Evolutionary conservation across 2,329 filamentous ascomycete genomes (phyloP).

Genomic region (Verticillium longisporum): DNA sequence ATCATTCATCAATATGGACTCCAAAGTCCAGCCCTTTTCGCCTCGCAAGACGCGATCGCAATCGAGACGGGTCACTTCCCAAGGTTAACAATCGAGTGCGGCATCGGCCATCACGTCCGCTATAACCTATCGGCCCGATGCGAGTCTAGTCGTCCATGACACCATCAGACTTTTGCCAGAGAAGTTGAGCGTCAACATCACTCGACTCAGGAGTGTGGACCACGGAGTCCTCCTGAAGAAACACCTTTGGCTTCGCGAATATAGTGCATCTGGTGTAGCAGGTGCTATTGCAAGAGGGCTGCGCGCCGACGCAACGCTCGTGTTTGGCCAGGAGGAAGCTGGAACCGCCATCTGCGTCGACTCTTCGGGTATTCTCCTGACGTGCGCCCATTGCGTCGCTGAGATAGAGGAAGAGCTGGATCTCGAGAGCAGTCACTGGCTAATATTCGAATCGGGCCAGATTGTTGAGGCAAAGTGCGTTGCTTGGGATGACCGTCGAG

Average conservation of each 20-base stretch:
- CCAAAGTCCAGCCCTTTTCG: too few relatives aligned
- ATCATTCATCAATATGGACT: too few relatives aligned
- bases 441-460: conserved; percentile 33
- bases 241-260: not conserved
- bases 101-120: too few relatives aligned
- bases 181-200: not conserved
- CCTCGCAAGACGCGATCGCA: not conserved
- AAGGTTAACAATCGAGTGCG: not conserved
- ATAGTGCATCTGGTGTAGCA: not conserved
- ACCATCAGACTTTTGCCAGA: not conserved
- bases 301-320: conserved; percentile 23
- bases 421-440: conserved; percentile 22
- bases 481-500: conserved; percentile 33
- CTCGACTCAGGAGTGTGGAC: not conserved
- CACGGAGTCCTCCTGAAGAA: conserved; percentile 6
- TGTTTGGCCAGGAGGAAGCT: conserved; percentile 42
- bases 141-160: too few relatives aligned
- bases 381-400: conserved; percentile 44
- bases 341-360: conserved; percentile 44
- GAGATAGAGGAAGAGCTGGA: conserved; percentile 29
- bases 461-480: conserved; percentile 30
- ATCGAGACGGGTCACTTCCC: not conserved
- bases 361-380: conserved; percentile 34
- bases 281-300: not conserved
- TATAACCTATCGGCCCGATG: too few relatives aligned